Percentiles rank a stretch among this genome's conserved stretches.
Conservation (phyloP, 495 filamentous ascomycete species). For the Aspergillus steynii region DNA sequence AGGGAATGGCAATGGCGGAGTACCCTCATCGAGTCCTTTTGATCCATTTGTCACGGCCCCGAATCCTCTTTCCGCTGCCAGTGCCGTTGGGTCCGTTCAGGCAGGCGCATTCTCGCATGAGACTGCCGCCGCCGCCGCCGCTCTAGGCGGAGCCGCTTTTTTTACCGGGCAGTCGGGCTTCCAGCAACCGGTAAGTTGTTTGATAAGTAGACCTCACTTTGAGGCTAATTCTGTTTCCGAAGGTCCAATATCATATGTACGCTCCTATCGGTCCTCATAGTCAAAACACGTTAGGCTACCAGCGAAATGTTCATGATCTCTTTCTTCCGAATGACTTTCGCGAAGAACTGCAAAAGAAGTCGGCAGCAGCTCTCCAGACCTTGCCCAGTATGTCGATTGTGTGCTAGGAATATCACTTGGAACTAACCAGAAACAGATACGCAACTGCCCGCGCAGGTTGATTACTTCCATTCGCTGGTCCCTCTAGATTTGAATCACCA, state of each 20-base stretch:
- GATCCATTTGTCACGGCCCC: conserved; percentile 64
- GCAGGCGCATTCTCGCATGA: conserved; percentile 71
- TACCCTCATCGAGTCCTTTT: conserved; percentile 38
- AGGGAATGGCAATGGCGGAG: conserved; percentile 39
- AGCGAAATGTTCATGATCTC: conserved; percentile 81
- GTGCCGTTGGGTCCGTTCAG: conserved; percentile 46
- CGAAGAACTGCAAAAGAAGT: conserved; percentile 86
- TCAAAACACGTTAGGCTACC: conserved; percentile 75
- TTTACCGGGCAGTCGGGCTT: conserved; percentile 54
- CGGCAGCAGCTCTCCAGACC: conserved; percentile 79
- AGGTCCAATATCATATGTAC: conserved; percentile 92
- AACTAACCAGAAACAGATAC: conserved; percentile 50
- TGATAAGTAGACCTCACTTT: not conserved
- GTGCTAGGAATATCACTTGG: not conserved
- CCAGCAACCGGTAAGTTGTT: conserved; percentile 65
- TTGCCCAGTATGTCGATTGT: conserved; percentile 67
- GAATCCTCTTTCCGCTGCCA: conserved; percentile 52
- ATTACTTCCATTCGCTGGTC: conserved; percentile 87
- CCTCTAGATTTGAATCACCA: conserved; percentile 81
- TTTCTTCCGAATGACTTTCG: conserved; percentile 83
- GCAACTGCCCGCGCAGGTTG: conserved; percentile 69
- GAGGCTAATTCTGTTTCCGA: conserved; percentile 13
- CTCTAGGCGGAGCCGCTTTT: conserved; percentile 53
- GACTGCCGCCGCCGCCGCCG: conserved; percentile 46
- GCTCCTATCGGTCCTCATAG: conserved; percentile 81